Evolutionary conservation across 495 filamentous ascomycete species (phyloP), one percentile per base, ranked within the genome.

Genomic region (Sabuloglossum arenarium): DNA sequence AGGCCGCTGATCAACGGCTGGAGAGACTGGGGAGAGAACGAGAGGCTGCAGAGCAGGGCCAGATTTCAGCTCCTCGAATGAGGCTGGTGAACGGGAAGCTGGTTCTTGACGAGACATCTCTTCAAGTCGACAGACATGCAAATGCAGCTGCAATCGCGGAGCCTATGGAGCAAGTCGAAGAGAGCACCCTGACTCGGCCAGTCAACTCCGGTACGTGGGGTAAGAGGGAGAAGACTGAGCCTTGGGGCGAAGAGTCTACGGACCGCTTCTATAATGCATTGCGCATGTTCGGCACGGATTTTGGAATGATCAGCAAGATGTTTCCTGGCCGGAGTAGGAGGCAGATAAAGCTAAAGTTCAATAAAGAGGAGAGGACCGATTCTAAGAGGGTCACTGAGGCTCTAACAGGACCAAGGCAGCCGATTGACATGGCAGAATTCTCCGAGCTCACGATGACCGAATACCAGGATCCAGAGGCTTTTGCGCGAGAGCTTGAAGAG

Each of bases 341-440:
- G 19, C 79, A 87, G 61, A 80, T 97, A 65, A 95, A 96, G 70
- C 68, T 84, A 49, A 98, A 97, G 66, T 98, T 93, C 70, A 85
- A 84, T 60, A 84, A 82, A 54, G 91, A 98, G 68, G 93, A 97
- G 68, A 73, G 79, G n/a, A 69, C 76, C n/a, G 73, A 86, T 60
- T 79, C 84, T 2, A 65, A 71, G 14, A 74, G 77, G 47, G 78
- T 98, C 61, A 82, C 80, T 43, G 73, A 73, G 5, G 80, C 83
- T 0, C 71, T 96, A 6, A 68, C 61, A 28, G 65, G 61, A 3
- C 46, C 59, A 9, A 54, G 55, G 3, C 54, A 59, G 1, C 60
- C 63, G 0, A 63, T 67, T 42, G 59, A 64, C 30, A 62, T 70
- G 23, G 55, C 64, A 16, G 46, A 56, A 24, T 69, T 70, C 55